Evolutionary conservation across 257 asterid genomes (phyloP), one percentile per base, ranked within the genome.

Genomic region (Fraxinus anomala): DNA sequence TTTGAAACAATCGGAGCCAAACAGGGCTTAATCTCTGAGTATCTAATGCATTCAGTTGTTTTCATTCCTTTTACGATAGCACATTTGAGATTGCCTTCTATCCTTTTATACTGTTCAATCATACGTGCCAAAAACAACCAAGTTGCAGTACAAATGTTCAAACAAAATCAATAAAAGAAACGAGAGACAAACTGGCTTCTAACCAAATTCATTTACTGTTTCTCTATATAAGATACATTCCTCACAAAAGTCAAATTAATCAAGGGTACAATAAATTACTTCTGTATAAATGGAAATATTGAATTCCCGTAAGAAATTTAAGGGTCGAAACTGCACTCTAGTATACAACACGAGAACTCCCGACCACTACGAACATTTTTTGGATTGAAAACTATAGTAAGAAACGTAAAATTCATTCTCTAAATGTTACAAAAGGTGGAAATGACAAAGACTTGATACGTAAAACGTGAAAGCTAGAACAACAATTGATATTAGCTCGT

Each of bases 391-490:
- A 63, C 17, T 26, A 26, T 63, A 10, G 68, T 63, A 63, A 63
- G 6, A 9, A 63, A 63, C 11, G 69, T 24, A 63, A 63, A 63
- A 63, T 63, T 63, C 69, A 11, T 26, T 24, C 33, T 47, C 75
- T 67, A 39, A 54, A 37, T 49, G 86, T 84, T 80, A 89, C 80
- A 90, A 70, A 83, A 85, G 65, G 86, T 84, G 19, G 80, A 76
- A 66, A 69, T 80, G 69, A 86, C 88, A 24, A 83, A 85, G 65
- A 80, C 81, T 68, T 3, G 6, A 79, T 31, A 81, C 77, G 61
- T 88, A 88, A 81, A 91, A 73, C 51, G 88, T 67, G 71, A 85
- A 79, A 81, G 87, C 81, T 31, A 85, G 33, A n/a, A 75, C 39
- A 40, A 72, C 26, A 16, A 72, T 65, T 40, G 63, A 44, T 73